A percentile compares a stretch with the other conserved stretches of the same genome.
phyloP scores from a whole-genome alignment of 139 green algal species.

The Coccomyxa sp. region DNA sequence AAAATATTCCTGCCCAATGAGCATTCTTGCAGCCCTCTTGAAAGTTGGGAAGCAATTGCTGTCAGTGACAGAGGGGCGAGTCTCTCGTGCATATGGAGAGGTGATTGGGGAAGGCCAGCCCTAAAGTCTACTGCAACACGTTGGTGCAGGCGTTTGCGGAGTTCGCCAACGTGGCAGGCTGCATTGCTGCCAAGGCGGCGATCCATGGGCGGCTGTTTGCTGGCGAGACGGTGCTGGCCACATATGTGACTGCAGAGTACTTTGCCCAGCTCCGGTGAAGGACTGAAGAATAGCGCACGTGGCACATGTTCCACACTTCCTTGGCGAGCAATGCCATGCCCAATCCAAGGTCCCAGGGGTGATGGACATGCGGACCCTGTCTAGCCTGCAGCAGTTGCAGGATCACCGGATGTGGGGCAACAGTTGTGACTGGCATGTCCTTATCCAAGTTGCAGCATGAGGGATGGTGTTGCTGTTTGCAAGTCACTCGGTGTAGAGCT shows the following conservation, averaged over 20 bases:
- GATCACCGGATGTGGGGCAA: too few species aligned
- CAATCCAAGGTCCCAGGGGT: too few species aligned
- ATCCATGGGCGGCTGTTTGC: slow-evolving; percentile 65
- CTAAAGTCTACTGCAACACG: background rate
- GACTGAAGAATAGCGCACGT: too few species aligned
- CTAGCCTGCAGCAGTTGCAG: too few species aligned
- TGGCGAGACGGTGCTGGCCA: slow-evolving; percentile 44
- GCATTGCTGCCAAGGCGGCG: slow-evolving; percentile 44
- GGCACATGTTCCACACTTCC: too few species aligned
- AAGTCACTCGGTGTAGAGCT: too few species aligned
- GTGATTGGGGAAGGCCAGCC: background rate
- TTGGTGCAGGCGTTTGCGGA: slow-evolving; percentile 58
- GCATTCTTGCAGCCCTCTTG: background rate
- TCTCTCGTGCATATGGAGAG: too few species aligned
- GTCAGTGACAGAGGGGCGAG: background rate
- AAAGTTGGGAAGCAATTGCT: background rate
- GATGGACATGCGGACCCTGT: too few species aligned
- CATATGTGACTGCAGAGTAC: slow-evolving; percentile 33
- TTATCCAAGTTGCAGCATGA: too few species aligned
- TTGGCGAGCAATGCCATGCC: too few species aligned
- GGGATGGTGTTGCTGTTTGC: too few species aligned
- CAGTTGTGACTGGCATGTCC: too few species aligned
- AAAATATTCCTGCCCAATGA: background rate
- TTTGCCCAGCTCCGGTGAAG: slow-evolving; percentile 22
- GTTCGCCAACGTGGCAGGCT: slow-evolving; percentile 42